Base-by-base conservation (phyloP, 1,284 basidiomycete species). In the Mrakiaceae sp. region DNA sequence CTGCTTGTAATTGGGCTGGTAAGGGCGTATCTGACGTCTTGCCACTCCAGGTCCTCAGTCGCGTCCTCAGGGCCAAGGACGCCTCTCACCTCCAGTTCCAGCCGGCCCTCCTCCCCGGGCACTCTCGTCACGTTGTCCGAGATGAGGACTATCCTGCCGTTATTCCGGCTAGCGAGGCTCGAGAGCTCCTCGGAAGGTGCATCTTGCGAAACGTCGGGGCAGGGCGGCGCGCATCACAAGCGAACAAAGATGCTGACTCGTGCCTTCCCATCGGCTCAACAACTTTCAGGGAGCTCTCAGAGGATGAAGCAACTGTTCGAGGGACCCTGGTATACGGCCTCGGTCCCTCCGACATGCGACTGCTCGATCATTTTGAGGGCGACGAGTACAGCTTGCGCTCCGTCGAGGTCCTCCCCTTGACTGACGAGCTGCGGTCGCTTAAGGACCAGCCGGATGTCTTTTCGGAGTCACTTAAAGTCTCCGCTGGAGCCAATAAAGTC, bases 281-380 rank as follows among this genome's bases (percentile, higher is more conserved):
- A 44, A 10, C 14, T 42, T 16, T 50, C 50, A 50, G 46, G 3
- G 9, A 12, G 44, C 55, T 52, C 27, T 46, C 58, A 43, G 80
- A 83, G 55, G 71, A 69, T 6, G 73, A 73, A 46, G 51, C 79
- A 81, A 5, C 76, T 86, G 43, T 90, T 0, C 81, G 84, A 58
- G 90, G 90, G 2, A 85, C 83, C 7, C 72, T 89, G 46, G 86
- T 90, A 3, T 73, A 73, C 0, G 88, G 88, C 1, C 77, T 91
- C 57, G 82, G 80, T 0, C 71, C 75, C 8, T 57, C 71, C 14
- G 88, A 92, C 70, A 77, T 91, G 1, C 70, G 70, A 3, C 75
- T 81, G 3, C 75, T 89, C 4, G 88, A 93, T 73, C 69, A 80
- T 5, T 94, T 92, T 68, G 91, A 94, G 75, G 89, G 87, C 14